phyloP scores from a whole-genome alignment of 169 alveolate species.

The Pseudocohnilembus persalinus region DNA sequence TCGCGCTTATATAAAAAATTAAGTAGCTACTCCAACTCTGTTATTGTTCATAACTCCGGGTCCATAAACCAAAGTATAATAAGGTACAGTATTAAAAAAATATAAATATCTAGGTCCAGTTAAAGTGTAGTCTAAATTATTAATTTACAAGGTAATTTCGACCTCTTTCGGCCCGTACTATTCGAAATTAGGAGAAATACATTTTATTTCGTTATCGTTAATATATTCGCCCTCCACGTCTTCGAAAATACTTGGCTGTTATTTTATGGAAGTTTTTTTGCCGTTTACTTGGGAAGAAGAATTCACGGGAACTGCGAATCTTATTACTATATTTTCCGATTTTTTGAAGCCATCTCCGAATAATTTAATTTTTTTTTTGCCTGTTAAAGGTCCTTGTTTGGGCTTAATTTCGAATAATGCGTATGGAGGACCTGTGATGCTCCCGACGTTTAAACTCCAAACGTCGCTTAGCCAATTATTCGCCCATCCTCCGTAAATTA shows the following conservation, averaged over 20 bases:
- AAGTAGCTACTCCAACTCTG: slow-evolving; percentile 79
- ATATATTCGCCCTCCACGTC: slow-evolving; percentile 85
- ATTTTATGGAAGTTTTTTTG: neutral
- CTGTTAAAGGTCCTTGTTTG: slow-evolving; percentile 92
- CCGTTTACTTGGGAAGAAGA: neutral
- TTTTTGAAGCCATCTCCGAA: slow-evolving; percentile 86
- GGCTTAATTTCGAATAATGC: slow-evolving; percentile 89
- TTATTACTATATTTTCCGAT: slow-evolving; percentile 81
- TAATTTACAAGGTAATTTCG: slow-evolving; percentile 89
- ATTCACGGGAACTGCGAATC: slow-evolving; percentile 74
- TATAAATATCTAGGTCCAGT: slow-evolving; percentile 82
- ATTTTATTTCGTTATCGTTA: slow-evolving; percentile 83
- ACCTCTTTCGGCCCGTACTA: slow-evolving; percentile 91
- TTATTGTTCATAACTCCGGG: slow-evolving; percentile 92
- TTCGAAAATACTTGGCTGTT: slow-evolving; percentile 58
- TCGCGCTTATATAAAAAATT: slow-evolving; percentile 89
- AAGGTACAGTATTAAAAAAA: slow-evolving; percentile 91
- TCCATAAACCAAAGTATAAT: slow-evolving; percentile 92
- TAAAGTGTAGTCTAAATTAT: slow-evolving; percentile 89
- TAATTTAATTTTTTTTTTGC: slow-evolving; percentile 83
- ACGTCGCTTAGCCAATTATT: slow-evolving; percentile 93
- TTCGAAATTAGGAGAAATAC: slow-evolving; percentile 88
- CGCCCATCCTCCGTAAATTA: slow-evolving; percentile 95
- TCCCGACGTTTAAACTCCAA: slow-evolving; percentile 87
- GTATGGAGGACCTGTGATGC: slow-evolving; percentile 95